These are phyloP conservation scores for Pseudomonodictys pantanalensis DNA, from an alignment of 495 filamentous ascomycete species.

Conservation along the genomic window DNA sequence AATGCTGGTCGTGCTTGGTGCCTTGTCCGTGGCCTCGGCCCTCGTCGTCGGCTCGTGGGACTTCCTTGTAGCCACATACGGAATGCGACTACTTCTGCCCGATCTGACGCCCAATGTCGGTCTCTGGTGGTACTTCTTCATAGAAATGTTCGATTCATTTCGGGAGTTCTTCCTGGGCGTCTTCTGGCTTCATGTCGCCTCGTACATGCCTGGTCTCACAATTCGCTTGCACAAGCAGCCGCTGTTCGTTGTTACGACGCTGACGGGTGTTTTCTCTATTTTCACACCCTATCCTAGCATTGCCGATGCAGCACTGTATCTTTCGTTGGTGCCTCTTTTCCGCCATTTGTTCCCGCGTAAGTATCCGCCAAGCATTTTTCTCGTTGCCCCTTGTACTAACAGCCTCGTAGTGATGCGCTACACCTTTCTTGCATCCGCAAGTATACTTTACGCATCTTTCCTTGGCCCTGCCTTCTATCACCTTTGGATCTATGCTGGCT, in stretches of 20 bases:
- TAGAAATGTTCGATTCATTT: constrained; percentile 99
- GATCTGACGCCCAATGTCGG: constrained; percentile 94
- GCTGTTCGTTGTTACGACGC: constrained; percentile 73
- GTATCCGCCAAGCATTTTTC: constrained; percentile 39
- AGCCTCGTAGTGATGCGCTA: constrained; percentile 74
- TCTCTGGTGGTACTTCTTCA: constrained; percentile 99
- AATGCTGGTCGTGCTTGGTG: constrained; percentile 44
- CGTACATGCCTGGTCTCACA: constrained; percentile 81
- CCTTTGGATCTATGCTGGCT: constrained; percentile 97
- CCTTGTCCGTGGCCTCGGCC: constrained; percentile 67
- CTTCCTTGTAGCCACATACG: constrained; percentile 85
- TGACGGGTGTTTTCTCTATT: constrained; percentile 83
- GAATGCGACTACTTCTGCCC: constrained; percentile 83
- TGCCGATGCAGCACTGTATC: constrained; percentile 77
- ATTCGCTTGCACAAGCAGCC: constrained; percentile 73
- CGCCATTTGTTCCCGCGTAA: constrained; percentile 85
- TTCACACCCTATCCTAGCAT: constrained; percentile 97
- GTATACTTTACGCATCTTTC: constrained; percentile 79
- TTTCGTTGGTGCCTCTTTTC: constrained; percentile 82
- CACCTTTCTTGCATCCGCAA: constrained; percentile 77
- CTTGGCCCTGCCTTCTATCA: constrained; percentile 95
- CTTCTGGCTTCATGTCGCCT: constrained; percentile 91
- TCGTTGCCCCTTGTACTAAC: constrained; percentile 12
- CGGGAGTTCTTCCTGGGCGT: constrained; percentile 94
- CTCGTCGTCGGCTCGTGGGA: constrained; percentile 75